Conservation (phyloP, 2,329 filamentous ascomycete genomes). For the Clarireedia paspali region DNA sequence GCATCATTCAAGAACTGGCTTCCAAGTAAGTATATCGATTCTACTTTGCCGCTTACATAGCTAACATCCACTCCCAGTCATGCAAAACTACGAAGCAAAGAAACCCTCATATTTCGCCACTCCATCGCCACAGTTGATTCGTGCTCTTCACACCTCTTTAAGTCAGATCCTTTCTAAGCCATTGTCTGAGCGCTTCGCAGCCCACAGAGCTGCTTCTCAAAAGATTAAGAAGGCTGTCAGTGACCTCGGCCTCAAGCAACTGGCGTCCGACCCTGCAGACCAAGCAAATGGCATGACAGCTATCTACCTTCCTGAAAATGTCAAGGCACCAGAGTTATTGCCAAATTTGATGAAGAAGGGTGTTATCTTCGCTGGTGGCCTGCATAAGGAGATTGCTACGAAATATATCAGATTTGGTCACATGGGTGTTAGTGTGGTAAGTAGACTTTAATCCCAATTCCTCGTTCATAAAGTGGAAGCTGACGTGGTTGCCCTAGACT, state of each 20-base stretch:
- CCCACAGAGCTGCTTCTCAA: slow-evolving; percentile 71
- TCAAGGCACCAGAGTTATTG: slow-evolving; percentile 75
- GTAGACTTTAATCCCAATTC: slow-evolving; percentile 26
- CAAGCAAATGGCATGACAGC: slow-evolving; percentile 98
- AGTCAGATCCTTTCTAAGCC: slow-evolving; percentile 77
- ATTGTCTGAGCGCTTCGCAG: slow-evolving; percentile 73
- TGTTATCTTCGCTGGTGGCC: slow-evolving; percentile 87
- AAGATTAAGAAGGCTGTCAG: slow-evolving; percentile 78
- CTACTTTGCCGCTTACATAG: neutral
- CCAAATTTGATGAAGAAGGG: slow-evolving; percentile 80
- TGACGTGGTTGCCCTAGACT: slow-evolving; percentile 38
- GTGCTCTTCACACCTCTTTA: slow-evolving; percentile 83
- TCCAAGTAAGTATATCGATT: slow-evolving; percentile 53
- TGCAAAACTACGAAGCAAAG: slow-evolving; percentile 98
- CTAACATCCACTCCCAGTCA: slow-evolving; percentile 47
- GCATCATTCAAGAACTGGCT: slow-evolving; percentile 96
- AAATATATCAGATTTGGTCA: slow-evolving; percentile 96
- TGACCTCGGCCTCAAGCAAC: slow-evolving; percentile 77
- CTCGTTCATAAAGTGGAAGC: neutral
- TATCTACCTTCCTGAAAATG: slow-evolving; percentile 82
- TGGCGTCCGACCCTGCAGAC: slow-evolving; percentile 77
- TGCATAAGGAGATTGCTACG: slow-evolving; percentile 90
- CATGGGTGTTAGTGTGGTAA: slow-evolving; percentile 87
- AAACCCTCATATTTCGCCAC: slow-evolving; percentile 98
- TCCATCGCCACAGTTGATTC: slow-evolving; percentile 87